Conservation (phyloP, 1,139 yeast species). For the Protomyces inundatus region DNA sequence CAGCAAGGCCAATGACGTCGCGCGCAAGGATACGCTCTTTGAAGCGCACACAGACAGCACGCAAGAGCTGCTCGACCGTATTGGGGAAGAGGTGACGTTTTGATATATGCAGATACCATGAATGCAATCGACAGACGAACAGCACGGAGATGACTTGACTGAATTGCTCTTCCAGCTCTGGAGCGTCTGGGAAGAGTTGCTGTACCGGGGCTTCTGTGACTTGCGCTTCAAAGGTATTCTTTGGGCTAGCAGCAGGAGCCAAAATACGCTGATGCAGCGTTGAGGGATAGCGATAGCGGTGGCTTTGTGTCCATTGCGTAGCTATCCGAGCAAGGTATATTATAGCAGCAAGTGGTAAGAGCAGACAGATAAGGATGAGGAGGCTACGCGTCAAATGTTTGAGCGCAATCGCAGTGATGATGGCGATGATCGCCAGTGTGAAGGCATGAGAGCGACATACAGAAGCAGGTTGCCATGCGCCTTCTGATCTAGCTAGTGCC, state of each 20-base stretch:
- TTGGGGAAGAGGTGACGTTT: slow-evolving; percentile 53
- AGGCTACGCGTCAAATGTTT: not conserved
- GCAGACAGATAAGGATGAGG: not conserved
- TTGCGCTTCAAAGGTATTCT: not conserved
- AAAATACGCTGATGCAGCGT: not conserved
- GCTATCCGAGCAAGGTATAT: not conserved
- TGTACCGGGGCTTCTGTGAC: not conserved
- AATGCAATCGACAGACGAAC: slow-evolving; percentile 54
- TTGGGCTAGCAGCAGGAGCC: not conserved
- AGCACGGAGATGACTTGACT: slow-evolving; percentile 52
- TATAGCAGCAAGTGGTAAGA: not conserved
- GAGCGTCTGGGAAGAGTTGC: slow-evolving; percentile 10
- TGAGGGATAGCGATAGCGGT: not conserved
- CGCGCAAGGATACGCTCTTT: slow-evolving; percentile 44
- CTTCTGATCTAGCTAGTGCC: no score
- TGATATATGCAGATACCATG: slow-evolving; percentile 56
- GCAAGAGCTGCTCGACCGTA: slow-evolving; percentile 50
- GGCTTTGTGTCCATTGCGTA: not conserved
- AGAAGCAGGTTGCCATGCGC: no score
- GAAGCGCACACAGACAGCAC: slow-evolving; percentile 44
- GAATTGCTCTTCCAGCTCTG: slow-evolving; percentile 34
- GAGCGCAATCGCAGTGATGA: not conserved
- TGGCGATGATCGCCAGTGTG: not conserved
- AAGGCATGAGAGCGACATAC: not conserved
- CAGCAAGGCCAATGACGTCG: slow-evolving; percentile 56